Evolutionary conservation across 192 early-diverging fungal species (phyloP).

Genomic region (Gigaspora rosea): DNA sequence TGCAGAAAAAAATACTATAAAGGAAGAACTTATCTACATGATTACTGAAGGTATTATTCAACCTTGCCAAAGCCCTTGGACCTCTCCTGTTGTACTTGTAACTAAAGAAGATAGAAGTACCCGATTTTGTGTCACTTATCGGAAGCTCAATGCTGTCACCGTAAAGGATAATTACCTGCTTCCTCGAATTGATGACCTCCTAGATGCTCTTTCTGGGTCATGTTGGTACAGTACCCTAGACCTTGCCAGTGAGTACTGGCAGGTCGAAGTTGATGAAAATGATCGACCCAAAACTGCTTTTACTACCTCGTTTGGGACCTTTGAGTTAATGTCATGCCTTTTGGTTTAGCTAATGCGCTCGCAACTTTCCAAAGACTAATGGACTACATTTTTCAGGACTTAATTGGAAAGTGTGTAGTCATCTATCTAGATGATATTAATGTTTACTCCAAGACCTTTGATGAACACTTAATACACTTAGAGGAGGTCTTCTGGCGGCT

Average conservation of each 20-base stretch:
- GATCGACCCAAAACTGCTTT: constrained; percentile 36
- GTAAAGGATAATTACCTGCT: constrained; percentile 41
- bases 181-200: constrained; percentile 40
- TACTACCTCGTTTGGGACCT: constrained; percentile 19
- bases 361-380: constrained; percentile 41
- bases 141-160: constrained; percentile 40
- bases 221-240: constrained; percentile 33
- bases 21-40: neutral
- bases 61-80: neutral
- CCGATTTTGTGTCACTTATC: neutral
- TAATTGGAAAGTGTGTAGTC: constrained; percentile 1
- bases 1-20: neutral
- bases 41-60: neutral
- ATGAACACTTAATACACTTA: constrained; percentile 27
- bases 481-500: constrained; percentile 1
- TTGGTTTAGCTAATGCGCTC: constrained; percentile 35
- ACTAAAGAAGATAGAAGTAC: constrained; percentile 44
- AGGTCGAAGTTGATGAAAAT: constrained; percentile 15
- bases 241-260: constrained; percentile 31
- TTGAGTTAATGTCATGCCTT: constrained; percentile 34
- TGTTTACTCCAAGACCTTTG: constrained; percentile 34
- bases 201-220: constrained; percentile 16
- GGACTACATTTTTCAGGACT: neutral
- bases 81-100: constrained; percentile 42
- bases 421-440: constrained; percentile 42